Conservation (phyloP, 192 early-diverging fungal genomes). For the Phlyctochytrium arcticum region DNA sequence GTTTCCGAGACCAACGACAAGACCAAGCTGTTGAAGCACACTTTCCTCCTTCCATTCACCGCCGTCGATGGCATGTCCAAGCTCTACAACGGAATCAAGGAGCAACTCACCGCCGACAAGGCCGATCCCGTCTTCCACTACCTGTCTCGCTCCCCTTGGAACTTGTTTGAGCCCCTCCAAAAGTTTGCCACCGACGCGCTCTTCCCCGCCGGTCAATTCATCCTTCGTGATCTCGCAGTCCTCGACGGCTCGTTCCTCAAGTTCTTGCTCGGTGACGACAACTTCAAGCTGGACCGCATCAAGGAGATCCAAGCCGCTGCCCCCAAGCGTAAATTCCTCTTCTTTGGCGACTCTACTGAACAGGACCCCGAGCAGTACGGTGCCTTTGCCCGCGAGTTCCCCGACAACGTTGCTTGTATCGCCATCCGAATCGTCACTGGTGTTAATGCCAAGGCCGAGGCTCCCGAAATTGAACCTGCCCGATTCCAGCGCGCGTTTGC, state of each 20-base stretch:
- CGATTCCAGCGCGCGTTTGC: slow-evolving; percentile 18
- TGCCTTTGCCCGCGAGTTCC: not conserved
- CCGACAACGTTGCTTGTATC: slow-evolving; percentile 22
- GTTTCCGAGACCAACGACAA: slow-evolving; percentile 17
- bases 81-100: slow-evolving; percentile 9
- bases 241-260: slow-evolving; percentile 11
- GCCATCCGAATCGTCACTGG: slow-evolving; percentile 24
- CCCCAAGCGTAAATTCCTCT: slow-evolving; percentile 18
- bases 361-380: slow-evolving; percentile 26
- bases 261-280: not conserved
- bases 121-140: slow-evolving; percentile 21
- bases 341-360: slow-evolving; percentile 30
- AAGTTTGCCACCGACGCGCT: not conserved
- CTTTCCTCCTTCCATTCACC: slow-evolving; percentile 15
- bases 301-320: not conserved
- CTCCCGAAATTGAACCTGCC: not conserved
- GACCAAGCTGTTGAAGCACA: slow-evolving; percentile 7
- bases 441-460: slow-evolving; percentile 18
- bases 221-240: slow-evolving; percentile 16
- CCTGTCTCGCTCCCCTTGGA: slow-evolving; percentile 26
- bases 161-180: slow-evolving; percentile 12
- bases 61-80: slow-evolving; percentile 8
- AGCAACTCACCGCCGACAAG: not conserved
- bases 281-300: slow-evolving; percentile 19
- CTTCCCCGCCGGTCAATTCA: slow-evolving; percentile 24